Conservation (phyloP, 2,329 filamentous ascomycete species). For the Aspergillus intermedius region DNA sequence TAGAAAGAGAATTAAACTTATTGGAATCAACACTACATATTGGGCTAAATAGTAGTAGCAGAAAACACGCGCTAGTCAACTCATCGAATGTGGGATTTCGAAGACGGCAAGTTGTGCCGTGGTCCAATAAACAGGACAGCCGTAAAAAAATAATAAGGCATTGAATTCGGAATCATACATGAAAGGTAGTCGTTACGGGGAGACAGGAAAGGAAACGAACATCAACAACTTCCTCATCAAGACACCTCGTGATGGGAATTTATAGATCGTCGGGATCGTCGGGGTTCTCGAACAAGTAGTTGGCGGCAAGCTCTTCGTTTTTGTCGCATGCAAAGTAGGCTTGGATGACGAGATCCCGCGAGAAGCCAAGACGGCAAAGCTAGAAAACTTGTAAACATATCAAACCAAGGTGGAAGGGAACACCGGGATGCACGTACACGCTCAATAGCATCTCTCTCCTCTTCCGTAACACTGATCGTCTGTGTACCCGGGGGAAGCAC, state of each 20-base stretch:
- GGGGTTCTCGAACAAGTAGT: slow-evolving; percentile 96
- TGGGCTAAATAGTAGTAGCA: not conserved
- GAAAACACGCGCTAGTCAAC: not conserved
- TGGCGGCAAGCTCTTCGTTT: slow-evolving; percentile 96
- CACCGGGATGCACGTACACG: slow-evolving; percentile 53
- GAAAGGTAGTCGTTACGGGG: slow-evolving; percentile 20
- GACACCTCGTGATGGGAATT: slow-evolving; percentile 3
- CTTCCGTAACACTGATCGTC: slow-evolving; percentile 84
- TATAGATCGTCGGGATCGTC: slow-evolving; percentile 60
- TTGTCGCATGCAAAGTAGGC: slow-evolving; percentile 99
- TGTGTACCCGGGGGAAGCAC: slow-evolving; percentile 77
- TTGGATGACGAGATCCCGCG: slow-evolving; percentile 88
- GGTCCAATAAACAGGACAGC: slow-evolving; percentile 1
- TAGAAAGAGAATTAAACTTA: too few species aligned
- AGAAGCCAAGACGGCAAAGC: slow-evolving; percentile 89
- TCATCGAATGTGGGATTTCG: not conserved
- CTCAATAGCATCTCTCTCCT: slow-evolving; percentile 95
- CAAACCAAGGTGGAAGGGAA: slow-evolving; percentile 1
- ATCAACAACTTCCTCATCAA: not conserved
- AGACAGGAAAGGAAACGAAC: slow-evolving; percentile 12
- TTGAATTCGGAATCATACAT: slow-evolving; percentile 9
- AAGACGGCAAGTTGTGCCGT: slow-evolving; percentile 1
- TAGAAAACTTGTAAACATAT: slow-evolving; percentile 33
- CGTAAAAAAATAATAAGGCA: slow-evolving; percentile 3
- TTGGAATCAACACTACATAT: too few species aligned